Conservation (phyloP, 192 early-diverging fungal genomes). For the Umbelopsis ramanniana region DNA sequence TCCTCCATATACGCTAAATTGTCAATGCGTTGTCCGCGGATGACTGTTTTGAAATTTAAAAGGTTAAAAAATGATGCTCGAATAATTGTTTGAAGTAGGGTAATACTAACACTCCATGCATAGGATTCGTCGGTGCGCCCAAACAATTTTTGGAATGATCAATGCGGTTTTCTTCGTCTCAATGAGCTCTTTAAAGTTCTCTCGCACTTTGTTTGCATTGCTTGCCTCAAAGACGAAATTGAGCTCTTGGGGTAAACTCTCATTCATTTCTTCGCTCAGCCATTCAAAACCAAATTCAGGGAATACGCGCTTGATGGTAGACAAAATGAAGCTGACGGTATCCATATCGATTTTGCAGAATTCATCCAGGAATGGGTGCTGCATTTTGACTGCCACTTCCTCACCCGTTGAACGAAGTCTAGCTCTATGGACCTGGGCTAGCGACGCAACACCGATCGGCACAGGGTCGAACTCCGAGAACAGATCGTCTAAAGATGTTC, state of each 20-base stretch:
- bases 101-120: slow-evolving; percentile 80
- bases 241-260: slow-evolving; percentile 83
- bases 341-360: slow-evolving; percentile 84
- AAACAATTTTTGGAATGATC: slow-evolving; percentile 79
- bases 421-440: slow-evolving; percentile 93
- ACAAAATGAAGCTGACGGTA: slow-evolving; percentile 66
- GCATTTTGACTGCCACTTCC: slow-evolving; percentile 92
- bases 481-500: slow-evolving; percentile 62
- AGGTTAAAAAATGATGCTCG: background rate
- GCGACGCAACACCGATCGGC: slow-evolving; percentile 91
- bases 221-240: slow-evolving; percentile 82
- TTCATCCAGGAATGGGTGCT: slow-evolving; percentile 82
- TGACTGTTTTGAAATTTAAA: slow-evolving; percentile 27
- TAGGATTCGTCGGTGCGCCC: slow-evolving; percentile 76
- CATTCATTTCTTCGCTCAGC: slow-evolving; percentile 86
- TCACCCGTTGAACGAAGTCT: slow-evolving; percentile 62
- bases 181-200: slow-evolving; percentile 58
- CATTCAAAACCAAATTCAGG: slow-evolving; percentile 93
- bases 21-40: slow-evolving; percentile 76
- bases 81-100: background rate
- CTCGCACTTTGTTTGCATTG: slow-evolving; percentile 72
- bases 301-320: slow-evolving; percentile 71
- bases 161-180: slow-evolving; percentile 49
- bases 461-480: slow-evolving; percentile 80
- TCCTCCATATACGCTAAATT: slow-evolving; percentile 69